Base-by-base conservation (phyloP, 495 filamentous ascomycete genomes). In the Lentithecium fluviatile region DNA sequence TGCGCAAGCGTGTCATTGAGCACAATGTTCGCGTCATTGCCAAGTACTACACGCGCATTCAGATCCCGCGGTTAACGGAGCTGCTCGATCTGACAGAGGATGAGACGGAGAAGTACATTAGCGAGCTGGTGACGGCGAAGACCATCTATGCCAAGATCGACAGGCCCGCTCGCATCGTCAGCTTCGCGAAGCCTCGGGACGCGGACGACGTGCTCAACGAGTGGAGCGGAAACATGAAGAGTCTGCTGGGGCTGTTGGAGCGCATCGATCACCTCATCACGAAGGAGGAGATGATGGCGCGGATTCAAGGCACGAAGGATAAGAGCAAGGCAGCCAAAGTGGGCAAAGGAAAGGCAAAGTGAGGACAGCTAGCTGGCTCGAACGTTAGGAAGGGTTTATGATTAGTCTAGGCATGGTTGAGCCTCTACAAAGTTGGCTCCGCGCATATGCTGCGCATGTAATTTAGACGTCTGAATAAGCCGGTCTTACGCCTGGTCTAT, bases 271-370 rank as follows among this genome's bases (percentile, higher is more conserved):
- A 98, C 77, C 78, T 98, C 73, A 98, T 98, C 69, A 97, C 94
- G 52, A 98, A 97, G 84, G 95, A 97, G 79, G 95, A 97, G 81
- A 98, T 98, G 94, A 98, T 98, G 94, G 94, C 94, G 36, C 81
- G 92, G 50, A 97, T 97, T 62, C 85, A 90, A 73, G 90, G 88
- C 5, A 76, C 25, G 83, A 83, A 58, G 74, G 81, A 83, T 57
- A 80, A 79, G 71, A 47, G 73, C 71, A 70, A 68, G 57, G 45
- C 58, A 3, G 58, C 26, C 19, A 70, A 67, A 60, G 62, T 13
- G 15, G 40, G 40, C 40, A 43, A 43, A 15, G 13, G 40, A 5
- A 43, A 43, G 19, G 40, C 63, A 8, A 59, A 69, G 24, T 68
- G 54, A 45, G 43, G 38, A 47, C 36, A 23, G 34, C 19, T 2